A percentile compares a stretch with the other conserved stretches of the same genome.
These are phyloP conservation scores for Musa schizocarpa DNA, from an alignment of 176 grass and related monocot genomes.

Conservation along the genomic window DNA sequence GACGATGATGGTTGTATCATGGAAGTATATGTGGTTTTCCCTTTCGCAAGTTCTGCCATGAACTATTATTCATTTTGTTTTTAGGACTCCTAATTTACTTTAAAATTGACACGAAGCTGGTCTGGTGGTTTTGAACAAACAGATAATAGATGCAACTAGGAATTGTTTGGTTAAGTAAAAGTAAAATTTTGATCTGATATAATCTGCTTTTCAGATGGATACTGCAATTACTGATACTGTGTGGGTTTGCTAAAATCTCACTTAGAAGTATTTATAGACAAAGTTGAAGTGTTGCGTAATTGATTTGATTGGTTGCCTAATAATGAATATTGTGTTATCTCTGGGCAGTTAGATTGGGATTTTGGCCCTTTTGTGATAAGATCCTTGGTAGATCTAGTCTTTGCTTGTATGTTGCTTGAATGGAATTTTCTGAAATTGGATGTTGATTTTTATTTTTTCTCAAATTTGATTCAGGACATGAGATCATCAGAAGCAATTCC, in stretches of 20 bases:
- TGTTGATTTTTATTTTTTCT: not conserved
- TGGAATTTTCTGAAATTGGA: not conserved
- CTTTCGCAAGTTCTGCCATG: too few relatives aligned
- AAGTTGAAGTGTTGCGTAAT: not conserved
- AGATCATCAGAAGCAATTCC: not conserved
- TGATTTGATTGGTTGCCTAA: not conserved
- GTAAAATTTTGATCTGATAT: not conserved
- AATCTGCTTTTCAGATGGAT: not conserved
- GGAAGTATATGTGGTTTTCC: too few relatives aligned
- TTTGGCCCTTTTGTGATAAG: not conserved
- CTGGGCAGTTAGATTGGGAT: not conserved
- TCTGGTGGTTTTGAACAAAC: not conserved
- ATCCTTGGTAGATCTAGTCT: not conserved
- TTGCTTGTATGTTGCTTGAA: not conserved
- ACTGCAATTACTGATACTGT: not conserved
- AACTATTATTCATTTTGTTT: not conserved
- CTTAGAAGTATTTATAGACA: too few relatives aligned
- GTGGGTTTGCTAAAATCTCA: too few relatives aligned
- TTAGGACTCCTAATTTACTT: not conserved
- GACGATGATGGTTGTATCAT: not conserved
- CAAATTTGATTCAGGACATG: constrained; percentile 2
- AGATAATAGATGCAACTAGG: too few relatives aligned
- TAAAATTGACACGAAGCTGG: not conserved
- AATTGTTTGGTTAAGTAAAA: too few relatives aligned
- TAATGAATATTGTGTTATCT: not conserved